Conservation (phyloP, 768 basidiomycete species). For the Clitopilus passeckerianus region DNA sequence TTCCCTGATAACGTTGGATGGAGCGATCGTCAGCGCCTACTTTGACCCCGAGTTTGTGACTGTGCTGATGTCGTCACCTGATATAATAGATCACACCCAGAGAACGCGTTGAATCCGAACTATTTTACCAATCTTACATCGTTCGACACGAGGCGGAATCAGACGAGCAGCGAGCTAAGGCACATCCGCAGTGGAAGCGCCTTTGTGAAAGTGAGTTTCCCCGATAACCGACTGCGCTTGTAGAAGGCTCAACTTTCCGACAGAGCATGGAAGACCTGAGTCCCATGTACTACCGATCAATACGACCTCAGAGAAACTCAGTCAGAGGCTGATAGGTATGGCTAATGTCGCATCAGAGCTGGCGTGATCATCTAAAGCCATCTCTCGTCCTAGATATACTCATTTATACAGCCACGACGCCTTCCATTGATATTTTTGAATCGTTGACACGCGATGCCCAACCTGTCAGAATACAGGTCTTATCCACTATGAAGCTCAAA, state of each 20-base stretch:
- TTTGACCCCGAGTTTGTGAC: constrained; percentile 2
- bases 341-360: neutral
- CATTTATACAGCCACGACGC: constrained; percentile 4
- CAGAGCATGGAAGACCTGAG: constrained; percentile 58
- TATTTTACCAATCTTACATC: constrained; percentile 75
- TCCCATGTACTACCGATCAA: constrained; percentile 19
- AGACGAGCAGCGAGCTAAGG: constrained; percentile 34
- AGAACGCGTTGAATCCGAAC: constrained; percentile 77
- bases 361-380: no score
- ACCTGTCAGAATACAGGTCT: constrained; percentile 42
- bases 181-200: constrained; percentile 62
- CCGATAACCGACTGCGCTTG: constrained; percentile 2
- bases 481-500: constrained; percentile 66
- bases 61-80: neutral
- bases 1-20: constrained; percentile 59
- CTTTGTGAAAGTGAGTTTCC: constrained; percentile 55
- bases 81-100: constrained; percentile 53
- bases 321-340: constrained; percentile 58
- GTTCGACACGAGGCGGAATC: constrained; percentile 38
- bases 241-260: neutral
- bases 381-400: constrained; percentile 7
- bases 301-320: constrained; percentile 44
- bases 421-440: neutral
- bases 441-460: constrained; percentile 9
- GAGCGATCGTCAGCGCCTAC: constrained; percentile 44